A percentile compares a stretch with the other conserved stretches of the same genome.
Evolutionary conservation across 805 yeast species (phyloP).

Genomic region (Blastobotrys americana): DNA sequence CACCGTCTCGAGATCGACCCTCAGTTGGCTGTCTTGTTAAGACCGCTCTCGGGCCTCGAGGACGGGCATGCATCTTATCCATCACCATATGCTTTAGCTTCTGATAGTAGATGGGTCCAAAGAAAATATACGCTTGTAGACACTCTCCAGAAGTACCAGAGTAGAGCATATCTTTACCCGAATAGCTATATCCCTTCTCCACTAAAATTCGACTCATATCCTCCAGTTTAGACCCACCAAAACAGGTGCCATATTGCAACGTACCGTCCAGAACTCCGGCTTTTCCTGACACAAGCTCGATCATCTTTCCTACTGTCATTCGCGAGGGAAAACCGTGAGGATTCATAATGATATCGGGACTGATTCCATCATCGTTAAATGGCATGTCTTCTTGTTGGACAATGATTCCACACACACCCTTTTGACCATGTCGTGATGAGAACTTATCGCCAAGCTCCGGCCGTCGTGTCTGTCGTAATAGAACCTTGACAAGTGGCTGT

Average conservation of each 20-base stretch:
- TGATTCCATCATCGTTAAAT: conserved; percentile 83
- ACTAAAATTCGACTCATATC: conserved; percentile 90
- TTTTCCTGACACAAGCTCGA: conserved; percentile 91
- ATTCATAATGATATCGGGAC: conserved; percentile 95
- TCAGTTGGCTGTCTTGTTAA: conserved; percentile 97
- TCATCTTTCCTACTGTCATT: conserved; percentile 99
- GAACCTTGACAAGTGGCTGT: conserved; percentile 86
- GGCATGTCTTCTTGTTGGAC: conserved; percentile 97
- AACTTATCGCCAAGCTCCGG: conserved; percentile 98
- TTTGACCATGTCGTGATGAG: conserved; percentile 96
- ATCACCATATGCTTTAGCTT: conserved; percentile 97
- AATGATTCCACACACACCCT: conserved; percentile 98
- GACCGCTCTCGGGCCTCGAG: conserved; percentile 98
- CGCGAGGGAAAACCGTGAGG: conserved; percentile 99
- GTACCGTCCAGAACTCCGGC: conserved; percentile 94
- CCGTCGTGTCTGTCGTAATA: conserved; percentile 89
- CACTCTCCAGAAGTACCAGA: conserved; percentile 98
- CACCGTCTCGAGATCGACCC: conserved; percentile 99
- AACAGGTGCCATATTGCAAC: conserved; percentile 94
- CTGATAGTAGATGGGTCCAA: conserved; percentile 97
- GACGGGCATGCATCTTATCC: conserved; percentile 99
- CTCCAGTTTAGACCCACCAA: conserved; percentile 93
- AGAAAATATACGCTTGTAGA: conserved; percentile 93
- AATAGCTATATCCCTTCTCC: conserved; percentile 85
- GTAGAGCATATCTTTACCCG: conserved; percentile 96